These are phyloP conservation scores for Stereocaulon alpinum DNA, from an alignment of 495 filamentous ascomycete genomes.

Conservation along the genomic window DNA sequence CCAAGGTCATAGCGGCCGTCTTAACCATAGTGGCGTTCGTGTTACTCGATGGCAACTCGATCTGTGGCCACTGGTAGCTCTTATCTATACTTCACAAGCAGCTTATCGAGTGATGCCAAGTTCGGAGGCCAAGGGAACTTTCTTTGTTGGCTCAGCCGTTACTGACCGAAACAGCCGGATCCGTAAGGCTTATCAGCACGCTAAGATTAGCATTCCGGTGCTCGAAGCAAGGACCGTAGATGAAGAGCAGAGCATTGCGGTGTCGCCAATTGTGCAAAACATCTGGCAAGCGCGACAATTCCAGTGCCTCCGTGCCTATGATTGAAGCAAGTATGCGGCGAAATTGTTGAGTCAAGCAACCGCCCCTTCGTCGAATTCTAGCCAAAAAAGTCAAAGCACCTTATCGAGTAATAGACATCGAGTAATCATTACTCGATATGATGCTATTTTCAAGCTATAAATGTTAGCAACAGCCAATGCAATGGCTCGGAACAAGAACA, in stretches of 20 bases:
- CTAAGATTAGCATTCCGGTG: too few species aligned
- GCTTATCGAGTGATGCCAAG: background rate
- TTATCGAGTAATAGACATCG: conserved; percentile 19
- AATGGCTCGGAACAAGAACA: conserved; percentile 19
- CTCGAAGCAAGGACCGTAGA: background rate
- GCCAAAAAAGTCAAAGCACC: background rate
- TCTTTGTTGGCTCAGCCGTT: background rate
- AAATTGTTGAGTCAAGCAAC: too few species aligned
- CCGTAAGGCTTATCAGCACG: background rate
- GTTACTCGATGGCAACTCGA: conserved; percentile 2
- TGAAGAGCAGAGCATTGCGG: background rate
- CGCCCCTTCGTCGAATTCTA: background rate
- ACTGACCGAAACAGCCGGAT: background rate
- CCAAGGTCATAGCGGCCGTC: background rate
- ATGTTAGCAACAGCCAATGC: conserved; percentile 7
- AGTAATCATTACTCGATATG: conserved; percentile 26
- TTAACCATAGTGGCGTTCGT: background rate
- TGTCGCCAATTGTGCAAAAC: too few species aligned
- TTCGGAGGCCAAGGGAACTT: conserved; percentile 1
- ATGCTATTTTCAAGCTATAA: background rate
- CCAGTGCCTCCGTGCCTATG: too few species aligned
- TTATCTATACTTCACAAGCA: background rate
- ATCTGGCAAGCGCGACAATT: too few species aligned
- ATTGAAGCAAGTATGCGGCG: too few species aligned
- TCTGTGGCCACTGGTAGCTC: background rate